Evolutionary conservation across 2,329 filamentous ascomycete genomes (phyloP), one percentile per base, ranked within the genome.

Genomic region (Phaeophleospora eucalypticola): DNA sequence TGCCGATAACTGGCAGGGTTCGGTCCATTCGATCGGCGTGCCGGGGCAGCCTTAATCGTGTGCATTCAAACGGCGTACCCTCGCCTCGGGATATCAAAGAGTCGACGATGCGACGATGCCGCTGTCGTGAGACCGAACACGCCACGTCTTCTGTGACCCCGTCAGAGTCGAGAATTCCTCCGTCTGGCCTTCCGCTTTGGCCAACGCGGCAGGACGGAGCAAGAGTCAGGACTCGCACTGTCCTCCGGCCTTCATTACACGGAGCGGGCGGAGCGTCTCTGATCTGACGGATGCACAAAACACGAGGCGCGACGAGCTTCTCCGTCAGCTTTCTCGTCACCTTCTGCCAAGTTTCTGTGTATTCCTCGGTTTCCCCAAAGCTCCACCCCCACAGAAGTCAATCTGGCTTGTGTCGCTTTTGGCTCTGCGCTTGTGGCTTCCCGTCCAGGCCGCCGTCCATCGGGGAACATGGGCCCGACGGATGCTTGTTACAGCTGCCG

Each of bases 1-100:
- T 37, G 36, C 4, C 12, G 36, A 6, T 6, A 19, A 37, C 15
- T 37, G 36, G 34, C 16, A n/a, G 34, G 16, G 34, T 36, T 36
- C 7, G 7, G 24, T 36, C 7, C 34, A 36, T n/a, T 14, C 10
- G 36, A 19, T 19, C 6, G 16, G 36, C 36, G 36, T 17, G n/a
- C 15, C 36, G 12, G 12, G 36, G 15, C 19, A 17, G 3, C 15
- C 19, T 37, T 10, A 19, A 17, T 19, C 36, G 12, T 10, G 12
- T 12, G 12, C 16, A 3, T 37, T 10, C 36, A 36, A 17, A 37
- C 36, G 15, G 36, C 36, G 17, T 12, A 17, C 9, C 36, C 36
- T 37, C 36, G 36, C 36, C 18, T 37, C 36, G 36, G 36, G 16
- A 19, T 37, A 19, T 37, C 36, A 19, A n/a, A n/a, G n/a, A n/a